A percentile compares a stretch with the other conserved stretches of the same genome.
These are phyloP conservation scores for Taphrina populina DNA, from an alignment of 1,139 yeast genomes.

Conservation along the genomic window DNA sequence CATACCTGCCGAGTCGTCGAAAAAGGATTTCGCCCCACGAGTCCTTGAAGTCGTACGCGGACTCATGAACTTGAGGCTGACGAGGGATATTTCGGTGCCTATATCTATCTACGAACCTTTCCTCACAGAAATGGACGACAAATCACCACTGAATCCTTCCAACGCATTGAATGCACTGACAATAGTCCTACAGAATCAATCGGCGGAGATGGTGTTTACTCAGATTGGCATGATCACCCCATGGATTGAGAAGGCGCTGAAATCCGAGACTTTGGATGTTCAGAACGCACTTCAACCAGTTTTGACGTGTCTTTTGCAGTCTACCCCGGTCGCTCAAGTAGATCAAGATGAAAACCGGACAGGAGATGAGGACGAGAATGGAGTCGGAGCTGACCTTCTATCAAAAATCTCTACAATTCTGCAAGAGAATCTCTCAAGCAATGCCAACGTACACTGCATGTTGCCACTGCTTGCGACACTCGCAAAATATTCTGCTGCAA, in stretches of 20 bases:
- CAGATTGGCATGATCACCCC: constrained; percentile 64
- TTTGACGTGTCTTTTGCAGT: constrained; percentile 61
- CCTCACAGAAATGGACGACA: constrained; percentile 72
- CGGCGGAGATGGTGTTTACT: constrained; percentile 70
- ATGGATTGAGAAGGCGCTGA: constrained; percentile 75
- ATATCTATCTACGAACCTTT: constrained; percentile 83
- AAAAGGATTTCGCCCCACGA: constrained; percentile 75
- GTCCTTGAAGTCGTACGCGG: constrained; percentile 74
- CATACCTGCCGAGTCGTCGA: constrained; percentile 81
- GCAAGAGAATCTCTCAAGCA: constrained; percentile 74
- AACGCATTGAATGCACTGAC: constrained; percentile 88
- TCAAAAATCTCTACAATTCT: constrained; percentile 64
- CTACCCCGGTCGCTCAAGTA: constrained; percentile 54
- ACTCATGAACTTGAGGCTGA: constrained; percentile 65
- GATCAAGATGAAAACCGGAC: background rate
- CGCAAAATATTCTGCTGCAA: constrained; percentile 68
- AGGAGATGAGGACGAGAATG: constrained; percentile 50
- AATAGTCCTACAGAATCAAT: constrained; percentile 78
- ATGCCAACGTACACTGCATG: constrained; percentile 79
- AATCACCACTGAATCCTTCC: constrained; percentile 70
- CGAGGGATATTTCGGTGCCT: constrained; percentile 87
- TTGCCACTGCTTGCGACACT: constrained; percentile 82
- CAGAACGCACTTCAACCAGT: constrained; percentile 61
- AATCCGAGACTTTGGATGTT: constrained; percentile 55
- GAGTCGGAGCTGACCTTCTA: constrained; percentile 60